Evolutionary conservation across 441 rosid genomes (phyloP), one percentile per base, ranked within the genome.

Genomic region (Jatropha podagrica): DNA sequence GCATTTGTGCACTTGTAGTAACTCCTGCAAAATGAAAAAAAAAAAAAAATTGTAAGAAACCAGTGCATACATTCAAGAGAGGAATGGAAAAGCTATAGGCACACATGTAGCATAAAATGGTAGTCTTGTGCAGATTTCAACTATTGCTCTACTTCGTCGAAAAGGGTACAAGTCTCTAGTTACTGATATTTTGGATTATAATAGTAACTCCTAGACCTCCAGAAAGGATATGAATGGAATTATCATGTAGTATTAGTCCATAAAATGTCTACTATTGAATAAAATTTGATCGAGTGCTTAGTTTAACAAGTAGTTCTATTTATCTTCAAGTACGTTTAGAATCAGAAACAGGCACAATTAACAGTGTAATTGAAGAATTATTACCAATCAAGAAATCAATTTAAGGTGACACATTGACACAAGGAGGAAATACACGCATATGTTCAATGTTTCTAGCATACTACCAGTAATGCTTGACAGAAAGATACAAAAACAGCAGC

Each of bases 1-100:
- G 83, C 87, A 78, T 90, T 88, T 41, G 98, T 94, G 86, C 99
- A 96, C 83, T 96, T 96, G 85, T 96, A 96, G 80, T 94, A 96
- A 77, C 98, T 96, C 96, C 99, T 96, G 86, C 83, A 86, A 60
- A 77, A 82, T 48, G 75, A 59, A 8, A 23, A 38, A 5, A 55
- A 38, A 5, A 55, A n/a, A 40, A 23, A 23, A n/a, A 32, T 63
- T 5, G 26, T 51, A 68, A 61, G 66, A n/a, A 46, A 37, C 76
- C n/a, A 54, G 14, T 44, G 52, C 27, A 46, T 32, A 62, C 3
- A 59, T 17, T 40, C 52, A 44, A 32, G 7, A 49, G 20, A 42
- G 37, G 5, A 54, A 56, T 5, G 14, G 69, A n/a, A 23, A 38
- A 54, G 13, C 5, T 14, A 56, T 15, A 37, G 11, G 41, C 56